These are phyloP conservation scores for Capsella rubella DNA, from an alignment of 441 rosid genomes.

Conservation along the genomic window DNA sequence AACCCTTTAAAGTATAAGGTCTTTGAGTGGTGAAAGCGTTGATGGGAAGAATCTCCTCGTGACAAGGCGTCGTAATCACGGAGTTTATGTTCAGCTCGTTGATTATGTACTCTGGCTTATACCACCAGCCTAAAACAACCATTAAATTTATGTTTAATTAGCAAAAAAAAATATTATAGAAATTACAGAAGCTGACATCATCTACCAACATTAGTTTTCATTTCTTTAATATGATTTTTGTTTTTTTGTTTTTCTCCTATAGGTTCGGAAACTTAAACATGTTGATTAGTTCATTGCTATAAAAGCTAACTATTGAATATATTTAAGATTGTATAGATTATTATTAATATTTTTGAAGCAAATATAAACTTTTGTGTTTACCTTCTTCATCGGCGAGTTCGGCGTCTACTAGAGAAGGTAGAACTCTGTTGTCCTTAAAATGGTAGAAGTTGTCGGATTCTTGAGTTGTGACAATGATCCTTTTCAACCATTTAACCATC, in stretches of 20 bases:
- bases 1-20: conserved; percentile 78
- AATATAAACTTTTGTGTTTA: conserved; percentile 41
- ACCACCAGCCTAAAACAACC: conserved; percentile 77
- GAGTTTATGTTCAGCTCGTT: conserved; percentile 92
- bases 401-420: conserved; percentile 82
- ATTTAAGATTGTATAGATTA: neutral
- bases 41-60: conserved; percentile 79
- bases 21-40: conserved; percentile 83
- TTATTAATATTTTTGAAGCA: neutral
- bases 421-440: conserved; percentile 76
- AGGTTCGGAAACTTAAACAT: conserved; percentile 2
- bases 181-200: conserved; percentile 6
- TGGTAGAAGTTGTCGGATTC: conserved; percentile 83
- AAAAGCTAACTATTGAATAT: neutral
- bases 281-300: neutral
- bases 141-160: neutral
- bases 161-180: neutral
- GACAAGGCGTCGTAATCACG: conserved; percentile 82
- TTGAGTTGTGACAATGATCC: conserved; percentile 69
- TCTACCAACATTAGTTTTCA: conserved; percentile 1
- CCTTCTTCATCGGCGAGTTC: conserved; percentile 88
- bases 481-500: conserved; percentile 90
- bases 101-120: conserved; percentile 83
- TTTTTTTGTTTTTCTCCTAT: neutral
- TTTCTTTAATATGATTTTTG: neutral